phyloP scores from a whole-genome alignment of 768 basidiomycete genomes.

The Lactarius indigo region DNA sequence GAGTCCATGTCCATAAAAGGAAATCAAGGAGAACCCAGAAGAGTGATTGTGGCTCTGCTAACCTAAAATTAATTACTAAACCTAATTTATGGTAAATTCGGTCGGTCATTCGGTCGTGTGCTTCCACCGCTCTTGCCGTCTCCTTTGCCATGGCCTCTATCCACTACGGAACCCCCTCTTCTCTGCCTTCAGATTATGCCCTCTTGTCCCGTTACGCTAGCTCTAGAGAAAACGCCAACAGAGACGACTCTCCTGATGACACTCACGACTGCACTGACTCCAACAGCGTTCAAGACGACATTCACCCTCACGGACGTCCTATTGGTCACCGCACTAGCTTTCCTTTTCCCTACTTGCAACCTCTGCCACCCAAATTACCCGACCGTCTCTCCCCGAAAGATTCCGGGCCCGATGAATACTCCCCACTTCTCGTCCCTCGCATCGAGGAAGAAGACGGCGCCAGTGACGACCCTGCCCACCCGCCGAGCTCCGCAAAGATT shows the following conservation, averaged over 20 bases:
- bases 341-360: constrained; percentile 36
- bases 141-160: constrained; percentile 40
- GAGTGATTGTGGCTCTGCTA: not conserved
- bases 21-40: not conserved
- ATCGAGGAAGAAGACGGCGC: constrained; percentile 49
- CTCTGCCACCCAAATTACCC: constrained; percentile 38
- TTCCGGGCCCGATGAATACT: constrained; percentile 27
- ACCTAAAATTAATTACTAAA: not conserved
- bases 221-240: not conserved
- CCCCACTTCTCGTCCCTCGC: constrained; percentile 43
- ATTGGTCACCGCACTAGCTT: constrained; percentile 32
- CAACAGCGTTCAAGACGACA: not conserved
- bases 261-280: not conserved
- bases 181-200: constrained; percentile 64
- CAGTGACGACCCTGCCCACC: constrained; percentile 1
- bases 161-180: constrained; percentile 47
- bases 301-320: not conserved
- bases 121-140: not conserved
- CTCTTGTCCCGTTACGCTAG: constrained; percentile 52
- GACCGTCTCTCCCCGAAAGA: constrained; percentile 29
- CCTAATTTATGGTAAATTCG: not conserved
- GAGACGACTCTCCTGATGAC: constrained; percentile 13
- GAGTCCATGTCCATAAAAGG: constrained; percentile 14
- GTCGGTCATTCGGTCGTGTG: not conserved
- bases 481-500: constrained; percentile 30